phyloP scores from a whole-genome alignment of 225 moss, liverwort and hornwort species.

The Lunularia cruciata region DNA sequence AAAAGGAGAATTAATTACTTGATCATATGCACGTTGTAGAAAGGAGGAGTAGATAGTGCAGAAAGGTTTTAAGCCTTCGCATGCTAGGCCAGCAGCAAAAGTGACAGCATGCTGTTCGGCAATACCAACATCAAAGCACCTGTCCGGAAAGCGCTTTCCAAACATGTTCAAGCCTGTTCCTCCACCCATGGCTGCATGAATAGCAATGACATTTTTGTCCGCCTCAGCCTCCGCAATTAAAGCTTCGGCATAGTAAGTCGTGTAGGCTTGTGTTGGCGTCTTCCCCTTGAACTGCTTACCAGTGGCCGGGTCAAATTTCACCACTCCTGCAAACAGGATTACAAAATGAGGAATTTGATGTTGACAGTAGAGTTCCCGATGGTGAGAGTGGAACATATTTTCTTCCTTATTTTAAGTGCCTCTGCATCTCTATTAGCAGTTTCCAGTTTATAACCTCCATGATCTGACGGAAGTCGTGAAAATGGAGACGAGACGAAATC shows the following conservation, averaged over 20 bases:
- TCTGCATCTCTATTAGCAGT: no score
- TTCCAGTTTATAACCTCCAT: background rate
- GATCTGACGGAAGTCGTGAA: background rate
- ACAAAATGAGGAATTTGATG: background rate
- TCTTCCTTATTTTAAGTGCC: no score
- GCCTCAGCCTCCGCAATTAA: constrained; percentile 46
- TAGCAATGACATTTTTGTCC: constrained; percentile 35
- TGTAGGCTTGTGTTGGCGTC: constrained; percentile 32
- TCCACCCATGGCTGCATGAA: constrained; percentile 53
- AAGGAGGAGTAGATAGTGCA: constrained; percentile 50
- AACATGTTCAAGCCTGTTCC: constrained; percentile 51
- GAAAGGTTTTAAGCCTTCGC: constrained; percentile 46
- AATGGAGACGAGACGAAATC: background rate
- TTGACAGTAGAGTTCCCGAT: background rate
- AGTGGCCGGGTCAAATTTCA: constrained; percentile 45
- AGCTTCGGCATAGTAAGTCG: constrained; percentile 44
- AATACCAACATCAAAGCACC: constrained; percentile 49
- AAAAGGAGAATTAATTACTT: constrained; percentile 10
- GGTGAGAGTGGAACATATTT: background rate
- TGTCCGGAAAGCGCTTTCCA: constrained; percentile 40
- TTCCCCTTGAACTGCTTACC: constrained; percentile 45
- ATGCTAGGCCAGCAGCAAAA: constrained; percentile 47
- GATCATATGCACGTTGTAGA: constrained; percentile 47
- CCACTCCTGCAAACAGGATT: constrained; percentile 28
- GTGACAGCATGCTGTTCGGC: constrained; percentile 54